Percentiles rank a stretch among this genome's conserved stretches.
phyloP scores from a whole-genome alignment of 1,284 basidiomycete species.

The Sporisorium reilianum region DNA sequence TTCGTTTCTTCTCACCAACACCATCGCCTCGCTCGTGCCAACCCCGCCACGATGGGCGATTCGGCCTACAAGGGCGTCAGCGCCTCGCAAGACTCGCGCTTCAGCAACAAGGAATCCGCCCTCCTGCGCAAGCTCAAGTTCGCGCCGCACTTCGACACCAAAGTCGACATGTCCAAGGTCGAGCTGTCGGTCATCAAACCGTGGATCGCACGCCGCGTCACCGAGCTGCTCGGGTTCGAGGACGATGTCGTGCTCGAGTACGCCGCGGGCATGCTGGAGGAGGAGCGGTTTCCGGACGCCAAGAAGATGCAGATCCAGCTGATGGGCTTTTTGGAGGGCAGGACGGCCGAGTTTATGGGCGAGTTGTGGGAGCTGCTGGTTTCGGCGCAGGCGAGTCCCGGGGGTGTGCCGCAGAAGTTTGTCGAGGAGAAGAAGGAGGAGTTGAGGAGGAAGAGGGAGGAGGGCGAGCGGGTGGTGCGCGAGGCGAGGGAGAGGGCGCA shows the following conservation, averaged over 20 bases:
- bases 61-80: constrained; percentile 55
- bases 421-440: constrained; percentile 97
- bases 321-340: constrained; percentile 83
- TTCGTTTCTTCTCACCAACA: not conserved
- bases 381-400: constrained; percentile 87
- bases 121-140: constrained; percentile 88
- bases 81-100: constrained; percentile 73
- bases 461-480: constrained; percentile 77
- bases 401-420: constrained; percentile 91
- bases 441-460: constrained; percentile 80
- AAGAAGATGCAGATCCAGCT: constrained; percentile 94
- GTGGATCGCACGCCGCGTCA: constrained; percentile 92
- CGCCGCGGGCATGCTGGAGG: constrained; percentile 90
- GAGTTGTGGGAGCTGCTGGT: constrained; percentile 89
- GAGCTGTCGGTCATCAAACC: constrained; percentile 81
- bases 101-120: constrained; percentile 93
- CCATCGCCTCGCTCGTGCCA: not conserved
- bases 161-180: constrained; percentile 96
- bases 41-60: constrained; percentile 31
- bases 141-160: constrained; percentile 76
- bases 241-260: constrained; percentile 98
- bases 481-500: constrained; percentile 71
- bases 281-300: constrained; percentile 88
- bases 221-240: constrained; percentile 90
- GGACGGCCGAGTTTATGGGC: constrained; percentile 86